Percentiles rank a stretch among this genome's conserved stretches.
phyloP scores from a whole-genome alignment of 108 stramenopile genomes.

The Pseudonitzschia pungens region DNA sequence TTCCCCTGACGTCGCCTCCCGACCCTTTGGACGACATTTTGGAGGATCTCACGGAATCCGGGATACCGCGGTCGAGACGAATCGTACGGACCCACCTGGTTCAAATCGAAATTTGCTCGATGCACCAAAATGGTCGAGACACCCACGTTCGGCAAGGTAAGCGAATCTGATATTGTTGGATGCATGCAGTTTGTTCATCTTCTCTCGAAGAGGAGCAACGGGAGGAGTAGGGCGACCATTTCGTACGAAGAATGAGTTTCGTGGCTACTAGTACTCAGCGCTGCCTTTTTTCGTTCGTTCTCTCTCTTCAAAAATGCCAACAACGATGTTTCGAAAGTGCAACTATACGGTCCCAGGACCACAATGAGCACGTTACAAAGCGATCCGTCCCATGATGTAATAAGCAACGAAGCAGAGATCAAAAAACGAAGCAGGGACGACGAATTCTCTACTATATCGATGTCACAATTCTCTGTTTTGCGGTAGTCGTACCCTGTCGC shows the following conservation, averaged over 20 bases:
- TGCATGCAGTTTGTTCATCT: not conserved
- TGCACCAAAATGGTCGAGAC: slow-evolving; percentile 98
- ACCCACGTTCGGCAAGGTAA: slow-evolving; percentile 88
- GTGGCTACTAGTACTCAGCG: too few relatives aligned
- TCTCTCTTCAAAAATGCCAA: not conserved
- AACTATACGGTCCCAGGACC: slow-evolving; percentile 83
- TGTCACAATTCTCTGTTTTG: slow-evolving; percentile 67
- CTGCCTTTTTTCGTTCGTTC: not conserved
- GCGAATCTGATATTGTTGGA: not conserved
- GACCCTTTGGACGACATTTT: slow-evolving; percentile 65
- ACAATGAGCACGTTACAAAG: slow-evolving; percentile 16
- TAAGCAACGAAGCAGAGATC: slow-evolving; percentile 13
- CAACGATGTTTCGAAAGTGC: slow-evolving; percentile 36
- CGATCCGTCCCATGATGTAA: slow-evolving; percentile 2
- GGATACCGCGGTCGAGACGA: slow-evolving; percentile 19
- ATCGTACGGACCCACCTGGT: slow-evolving; percentile 81
- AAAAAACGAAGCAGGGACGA: slow-evolving; percentile 19
- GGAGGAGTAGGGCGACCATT: too few relatives aligned
- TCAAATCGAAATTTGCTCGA: slow-evolving; percentile 86
- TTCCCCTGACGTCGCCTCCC: slow-evolving; percentile 63
- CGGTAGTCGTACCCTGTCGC: slow-evolving; percentile 21
- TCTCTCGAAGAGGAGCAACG: not conserved
- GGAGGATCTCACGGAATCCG: slow-evolving; percentile 39
- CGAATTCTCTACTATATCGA: slow-evolving; percentile 47
- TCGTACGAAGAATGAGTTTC: too few relatives aligned